A percentile compares a stretch with the other conserved stretches of the same genome.
These are phyloP conservation scores for Xerocomellus amylosporus DNA, from an alignment of 768 basidiomycete species.

Conservation along the genomic window DNA sequence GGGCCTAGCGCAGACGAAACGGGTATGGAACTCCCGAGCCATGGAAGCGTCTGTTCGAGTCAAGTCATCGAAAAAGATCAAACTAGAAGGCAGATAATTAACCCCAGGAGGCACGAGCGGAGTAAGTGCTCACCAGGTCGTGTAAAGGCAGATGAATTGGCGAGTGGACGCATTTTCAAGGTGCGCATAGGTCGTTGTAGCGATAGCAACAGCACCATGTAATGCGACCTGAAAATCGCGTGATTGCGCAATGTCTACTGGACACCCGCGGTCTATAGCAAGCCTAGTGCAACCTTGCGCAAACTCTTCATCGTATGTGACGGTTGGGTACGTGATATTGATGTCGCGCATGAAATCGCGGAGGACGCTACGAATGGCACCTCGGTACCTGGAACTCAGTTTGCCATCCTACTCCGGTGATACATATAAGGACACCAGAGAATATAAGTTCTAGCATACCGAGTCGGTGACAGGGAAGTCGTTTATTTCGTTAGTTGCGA, in stretches of 20 bases:
- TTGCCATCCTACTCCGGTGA: neutral
- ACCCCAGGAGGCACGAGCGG: neutral
- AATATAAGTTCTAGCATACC: neutral
- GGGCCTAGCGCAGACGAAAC: neutral
- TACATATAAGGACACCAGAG: neutral
- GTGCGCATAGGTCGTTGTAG: conserved; percentile 2
- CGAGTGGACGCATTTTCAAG: neutral
- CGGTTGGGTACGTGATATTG: neutral
- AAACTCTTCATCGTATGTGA: conserved; percentile 3
- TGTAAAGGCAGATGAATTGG: conserved; percentile 5
- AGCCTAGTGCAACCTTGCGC: neutral
- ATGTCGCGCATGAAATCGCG: neutral
- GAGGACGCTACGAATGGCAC: conserved; percentile 3
- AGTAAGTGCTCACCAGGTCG: neutral
- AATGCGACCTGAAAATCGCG: conserved; percentile 3
- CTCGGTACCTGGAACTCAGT: neutral
- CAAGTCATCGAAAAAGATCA: conserved; percentile 5
- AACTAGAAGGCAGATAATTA: neutral
- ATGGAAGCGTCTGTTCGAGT: conserved; percentile 3
- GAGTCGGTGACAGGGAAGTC: neutral
- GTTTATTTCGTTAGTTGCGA: neutral
- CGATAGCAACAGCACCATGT: neutral
- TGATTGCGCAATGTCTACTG: neutral
- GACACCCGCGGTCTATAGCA: neutral
- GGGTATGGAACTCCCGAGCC: conserved; percentile 2